A percentile compares a stretch with the other conserved stretches of the same genome.
Conservation (phyloP, 1,284 basidiomycete genomes). For the Microstroma glucosiphilum region DNA sequence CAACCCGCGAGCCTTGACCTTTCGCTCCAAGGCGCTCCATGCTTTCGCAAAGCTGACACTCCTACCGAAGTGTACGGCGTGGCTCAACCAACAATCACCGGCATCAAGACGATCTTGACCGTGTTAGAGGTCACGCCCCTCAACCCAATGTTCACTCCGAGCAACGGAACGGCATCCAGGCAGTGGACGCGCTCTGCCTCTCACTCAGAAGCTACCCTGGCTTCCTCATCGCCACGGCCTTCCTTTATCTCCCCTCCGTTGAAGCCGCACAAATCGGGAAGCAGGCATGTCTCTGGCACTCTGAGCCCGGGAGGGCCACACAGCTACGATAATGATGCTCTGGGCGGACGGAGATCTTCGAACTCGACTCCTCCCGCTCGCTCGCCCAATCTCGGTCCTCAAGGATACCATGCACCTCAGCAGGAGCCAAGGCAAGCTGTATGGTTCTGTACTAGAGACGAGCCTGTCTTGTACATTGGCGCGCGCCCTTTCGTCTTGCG, state of each 20-base stretch:
- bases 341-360: no score
- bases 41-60: slow-evolving; percentile 70
- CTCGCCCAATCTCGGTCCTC: no score
- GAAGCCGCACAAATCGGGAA: no score
- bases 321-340: no score
- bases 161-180: not conserved
- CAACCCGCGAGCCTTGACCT: slow-evolving; percentile 70
- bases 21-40: slow-evolving; percentile 83
- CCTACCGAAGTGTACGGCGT: slow-evolving; percentile 47
- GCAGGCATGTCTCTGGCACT: no score
- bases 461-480: slow-evolving; percentile 70
- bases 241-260: no score
- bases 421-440: slow-evolving; percentile 40
- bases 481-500: slow-evolving; percentile 91
- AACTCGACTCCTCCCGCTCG: no score
- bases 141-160: not conserved
- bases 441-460: slow-evolving; percentile 58
- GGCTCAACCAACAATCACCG: slow-evolving; percentile 89
- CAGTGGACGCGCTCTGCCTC: no score
- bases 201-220: no score
- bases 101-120: slow-evolving; percentile 83
- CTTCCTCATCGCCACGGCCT: no score
- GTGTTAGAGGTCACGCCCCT: slow-evolving; percentile 59
- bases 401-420: slow-evolving; percentile 6
- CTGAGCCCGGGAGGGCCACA: no score